Base-by-base conservation (phyloP, 164 flowering plant species). In the Stephania yunnanensis region DNA sequence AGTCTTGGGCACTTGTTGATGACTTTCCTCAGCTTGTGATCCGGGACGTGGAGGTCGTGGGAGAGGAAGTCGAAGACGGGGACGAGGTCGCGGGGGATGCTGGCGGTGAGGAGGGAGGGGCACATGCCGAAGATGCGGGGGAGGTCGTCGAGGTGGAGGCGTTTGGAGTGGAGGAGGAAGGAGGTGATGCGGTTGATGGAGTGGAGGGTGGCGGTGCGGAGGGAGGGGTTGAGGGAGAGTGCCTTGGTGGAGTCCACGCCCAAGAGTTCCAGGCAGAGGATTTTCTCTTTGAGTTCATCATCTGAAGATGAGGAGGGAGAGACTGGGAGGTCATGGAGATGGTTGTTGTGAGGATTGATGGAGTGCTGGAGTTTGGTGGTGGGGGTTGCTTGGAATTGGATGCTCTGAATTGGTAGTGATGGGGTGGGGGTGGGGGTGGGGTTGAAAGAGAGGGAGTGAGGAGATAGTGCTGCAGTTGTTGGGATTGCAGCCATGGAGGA, bases 201-300 rank as follows among this genome's bases (percentile, higher is more conserved):
- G 15, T 85, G 71, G 15, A 93, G 91, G 17, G 97, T 73, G 22
- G 92, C 89, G 3, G 81, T 22, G 76, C 80, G 97, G 69, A 96
- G 94, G 69, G 87, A 85, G 0, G 97, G 98, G 87, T 93, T 93
- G 48, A 81, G 86, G 19, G 97, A 76, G n/a, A 95, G 82, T 3
- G 97, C 99, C 42, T 81, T 89, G 29, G 97, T 91, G 7, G 98
- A 82, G 77, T 95, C 94, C 19, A 95, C 86, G 10, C 99, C 99
- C 87, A 95, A 87, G 75, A 95, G 77, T 76, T 95, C 99, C n/a
- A 95, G 89, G 82, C 97, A 93, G 4, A 95, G 81, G 77, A 95
- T 85, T 72, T 92, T 95, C 74, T 95, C 99, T 72, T 93, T 88
- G 92, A 93, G 82, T 77, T 88, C 86, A 76, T 83, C 73, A 76